These are phyloP conservation scores for Diaporthe sp. DNA, from an alignment of 2,329 filamentous ascomycete genomes.

Conservation along the genomic window DNA sequence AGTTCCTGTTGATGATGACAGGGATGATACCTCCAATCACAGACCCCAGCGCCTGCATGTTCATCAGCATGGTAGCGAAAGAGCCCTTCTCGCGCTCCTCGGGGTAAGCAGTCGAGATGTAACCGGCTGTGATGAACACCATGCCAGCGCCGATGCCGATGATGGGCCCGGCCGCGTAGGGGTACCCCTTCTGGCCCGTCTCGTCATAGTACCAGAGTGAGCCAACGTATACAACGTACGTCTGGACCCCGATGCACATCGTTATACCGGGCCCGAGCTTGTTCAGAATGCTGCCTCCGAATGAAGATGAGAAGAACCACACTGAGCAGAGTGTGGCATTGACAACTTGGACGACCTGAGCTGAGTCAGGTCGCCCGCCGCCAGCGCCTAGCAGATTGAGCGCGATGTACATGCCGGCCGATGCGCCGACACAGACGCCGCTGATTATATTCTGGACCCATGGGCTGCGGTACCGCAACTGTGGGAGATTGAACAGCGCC, in stretches of 20 bases:
- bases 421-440: constrained; percentile 14
- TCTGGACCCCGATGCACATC: constrained; percentile 17
- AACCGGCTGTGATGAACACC: constrained; percentile 45
- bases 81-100: constrained; percentile 46
- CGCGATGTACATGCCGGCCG: constrained; percentile 13
- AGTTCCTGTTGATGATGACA: constrained; percentile 41
- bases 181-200: constrained; percentile 10
- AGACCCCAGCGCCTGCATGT: constrained; percentile 44
- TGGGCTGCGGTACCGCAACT: neutral
- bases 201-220: constrained; percentile 28
- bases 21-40: constrained; percentile 44
- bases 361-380: constrained; percentile 42
- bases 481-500: neutral
- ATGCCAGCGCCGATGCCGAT: constrained; percentile 45
- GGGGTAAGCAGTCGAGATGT: constrained; percentile 45
- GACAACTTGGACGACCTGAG: constrained; percentile 41
- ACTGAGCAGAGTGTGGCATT: constrained; percentile 43
- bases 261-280: constrained; percentile 41
- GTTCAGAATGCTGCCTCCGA: constrained; percentile 43
- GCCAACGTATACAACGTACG: constrained; percentile 20
- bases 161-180: neutral
- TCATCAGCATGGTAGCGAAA: constrained; percentile 44
- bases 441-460: constrained; percentile 14
- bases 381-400: constrained; percentile 41
- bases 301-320: constrained; percentile 42